These are phyloP conservation scores for Eucommia ulmoides DNA, from an alignment of 257 asterid species.

Conservation along the genomic window DNA sequence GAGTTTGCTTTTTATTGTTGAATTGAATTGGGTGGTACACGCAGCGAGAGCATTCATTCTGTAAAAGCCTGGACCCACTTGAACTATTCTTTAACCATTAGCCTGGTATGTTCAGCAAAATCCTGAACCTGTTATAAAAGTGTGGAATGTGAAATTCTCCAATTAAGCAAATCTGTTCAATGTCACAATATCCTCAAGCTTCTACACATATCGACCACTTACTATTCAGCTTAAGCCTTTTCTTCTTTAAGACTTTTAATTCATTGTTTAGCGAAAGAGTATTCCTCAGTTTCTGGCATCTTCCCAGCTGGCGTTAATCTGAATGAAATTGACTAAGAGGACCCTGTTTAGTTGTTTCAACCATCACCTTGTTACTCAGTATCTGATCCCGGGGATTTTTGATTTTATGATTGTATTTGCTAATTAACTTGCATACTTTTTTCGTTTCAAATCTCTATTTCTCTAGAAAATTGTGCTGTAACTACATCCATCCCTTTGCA, in stretches of 20 bases:
- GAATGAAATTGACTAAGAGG: not conserved
- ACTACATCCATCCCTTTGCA: conserved; percentile 28
- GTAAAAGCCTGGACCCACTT: not conserved
- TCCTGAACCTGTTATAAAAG: not conserved
- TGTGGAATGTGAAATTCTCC: not conserved
- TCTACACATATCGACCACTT: not conserved
- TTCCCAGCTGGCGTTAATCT: not conserved
- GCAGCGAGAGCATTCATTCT: no score
- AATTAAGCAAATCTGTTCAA: no score
- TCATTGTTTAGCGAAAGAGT: not conserved
- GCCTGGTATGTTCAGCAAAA: not conserved
- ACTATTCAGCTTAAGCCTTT: conserved; percentile 11
- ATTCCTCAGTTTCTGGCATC: not conserved
- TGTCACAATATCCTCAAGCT: not conserved
- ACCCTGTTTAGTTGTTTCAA: not conserved
- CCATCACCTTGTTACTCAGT: not conserved
- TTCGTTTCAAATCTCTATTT: conserved; percentile 5
- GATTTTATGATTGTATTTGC: not conserved
- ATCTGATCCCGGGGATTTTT: not conserved
- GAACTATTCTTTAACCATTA: not conserved
- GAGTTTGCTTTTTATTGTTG: no score
- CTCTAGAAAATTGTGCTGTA: conserved; percentile 7
- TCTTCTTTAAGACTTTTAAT: not conserved
- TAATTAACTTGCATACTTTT: not conserved
- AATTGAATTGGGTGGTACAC: no score